These are phyloP conservation scores for Coelastrella sp. DNA, from an alignment of 139 green algal species.

Conservation along the genomic window DNA sequence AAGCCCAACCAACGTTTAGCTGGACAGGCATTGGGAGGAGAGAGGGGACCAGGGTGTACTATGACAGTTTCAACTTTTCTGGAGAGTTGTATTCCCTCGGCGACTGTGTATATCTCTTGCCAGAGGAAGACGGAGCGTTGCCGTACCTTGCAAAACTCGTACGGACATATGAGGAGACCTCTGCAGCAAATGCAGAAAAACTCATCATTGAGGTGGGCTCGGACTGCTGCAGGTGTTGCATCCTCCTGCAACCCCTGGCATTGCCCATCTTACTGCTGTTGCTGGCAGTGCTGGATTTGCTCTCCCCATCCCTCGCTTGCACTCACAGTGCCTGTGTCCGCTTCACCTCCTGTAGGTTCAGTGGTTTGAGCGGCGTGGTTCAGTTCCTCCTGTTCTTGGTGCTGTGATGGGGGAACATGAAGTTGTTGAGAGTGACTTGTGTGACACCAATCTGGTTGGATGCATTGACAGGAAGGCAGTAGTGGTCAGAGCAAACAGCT, in stretches of 20 bases:
- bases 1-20: constrained; percentile 41
- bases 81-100: constrained; percentile 43
- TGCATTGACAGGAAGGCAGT: constrained; percentile 55
- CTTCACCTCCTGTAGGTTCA: constrained; percentile 46
- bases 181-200: constrained; percentile 44
- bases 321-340: neutral
- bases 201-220: constrained; percentile 65
- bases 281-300: neutral
- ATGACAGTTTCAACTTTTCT: constrained; percentile 42
- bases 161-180: constrained; percentile 57
- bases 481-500: constrained; percentile 38
- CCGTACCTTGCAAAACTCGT: constrained; percentile 66
- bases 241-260: neutral
- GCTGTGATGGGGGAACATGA: constrained; percentile 42
- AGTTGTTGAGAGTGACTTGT: constrained; percentile 56
- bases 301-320: neutral
- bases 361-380: constrained; percentile 57
- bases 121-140: constrained; percentile 61
- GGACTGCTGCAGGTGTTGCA: neutral
- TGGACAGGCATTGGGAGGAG: constrained; percentile 19
- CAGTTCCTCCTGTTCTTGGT: constrained; percentile 18
- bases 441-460: constrained; percentile 63
- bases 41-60: constrained; percentile 27
- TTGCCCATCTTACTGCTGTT: neutral
- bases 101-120: constrained; percentile 63